These are phyloP conservation scores for Somion occarium DNA, from an alignment of 1,284 basidiomycete species.

Conservation along the genomic window DNA sequence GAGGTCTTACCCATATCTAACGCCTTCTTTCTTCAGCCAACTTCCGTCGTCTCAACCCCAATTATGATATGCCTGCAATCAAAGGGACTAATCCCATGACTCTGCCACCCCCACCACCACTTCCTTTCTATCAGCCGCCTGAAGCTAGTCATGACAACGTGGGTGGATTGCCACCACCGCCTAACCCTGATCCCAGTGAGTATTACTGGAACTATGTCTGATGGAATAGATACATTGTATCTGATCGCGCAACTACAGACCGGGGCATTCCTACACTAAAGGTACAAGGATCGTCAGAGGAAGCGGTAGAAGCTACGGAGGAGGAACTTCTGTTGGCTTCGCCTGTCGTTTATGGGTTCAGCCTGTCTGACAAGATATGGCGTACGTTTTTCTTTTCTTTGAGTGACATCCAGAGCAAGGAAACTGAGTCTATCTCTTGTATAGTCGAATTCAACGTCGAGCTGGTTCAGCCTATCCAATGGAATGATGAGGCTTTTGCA, in stretches of 20 bases:
- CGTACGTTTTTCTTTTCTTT: constrained; percentile 30
- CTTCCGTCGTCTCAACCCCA: constrained; percentile 45
- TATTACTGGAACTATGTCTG: no score
- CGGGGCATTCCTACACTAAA: constrained; percentile 14
- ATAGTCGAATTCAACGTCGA: constrained; percentile 54
- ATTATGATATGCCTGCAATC: constrained; percentile 36
- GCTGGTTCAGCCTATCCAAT: constrained; percentile 43
- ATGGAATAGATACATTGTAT: no score
- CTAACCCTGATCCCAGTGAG: background rate
- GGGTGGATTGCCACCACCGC: background rate
- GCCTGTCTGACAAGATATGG: constrained; percentile 54
- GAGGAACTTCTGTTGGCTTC: constrained; percentile 53
- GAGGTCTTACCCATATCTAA: background rate
- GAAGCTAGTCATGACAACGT: constrained; percentile 3
- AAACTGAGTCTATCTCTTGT: background rate
- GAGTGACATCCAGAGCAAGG: background rate
- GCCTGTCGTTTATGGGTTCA: constrained; percentile 55
- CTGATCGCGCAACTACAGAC: constrained; percentile 11
- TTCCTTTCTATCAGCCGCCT: no score
- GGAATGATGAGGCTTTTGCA: constrained; percentile 53
- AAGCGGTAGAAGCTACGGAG: constrained; percentile 32
- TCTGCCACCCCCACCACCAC: background rate
- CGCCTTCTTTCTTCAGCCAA: constrained; percentile 25
- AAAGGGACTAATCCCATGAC: constrained; percentile 10
- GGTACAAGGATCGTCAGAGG: constrained; percentile 4